Evolutionary conservation across 1,284 basidiomycete genomes (phyloP), one percentile per base, ranked within the genome.

Genomic region (Stereum hirsutum): DNA sequence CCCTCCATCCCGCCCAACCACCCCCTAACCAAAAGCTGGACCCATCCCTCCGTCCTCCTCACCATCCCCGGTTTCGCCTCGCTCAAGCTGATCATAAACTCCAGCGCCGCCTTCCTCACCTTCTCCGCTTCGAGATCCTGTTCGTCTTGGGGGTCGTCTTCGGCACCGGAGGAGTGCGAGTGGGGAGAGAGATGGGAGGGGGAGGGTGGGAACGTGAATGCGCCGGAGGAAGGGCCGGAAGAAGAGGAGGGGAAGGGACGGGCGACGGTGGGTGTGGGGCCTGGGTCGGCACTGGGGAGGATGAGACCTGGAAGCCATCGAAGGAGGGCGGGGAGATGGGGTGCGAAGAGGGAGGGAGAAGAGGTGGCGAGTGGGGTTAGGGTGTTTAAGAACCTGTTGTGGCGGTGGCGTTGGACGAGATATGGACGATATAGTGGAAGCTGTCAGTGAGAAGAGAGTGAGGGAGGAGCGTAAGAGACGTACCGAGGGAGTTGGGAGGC

Each of bases 1-100:
- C n/a, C n/a, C 17, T 81, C 77, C 84, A 89, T 89, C 0, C 81
- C 81, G 52, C 89, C 86, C 31, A 87, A 59, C 58, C 84, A 88
- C 3, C 81, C 81, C 3, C 79, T 63, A 0, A 88, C 80, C 28
- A 86, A 61, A 12, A 77, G 69, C 7, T 68, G 68, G 4, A 78
- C 74, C 85, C 86, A 89, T 0, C 77, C 82, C 20, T 72, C 69
- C 0, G 68, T 64, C n/a, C 64, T 69, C 49, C 70, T 69, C n/a
- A 83, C 81, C 76, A 86, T 81, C 15, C 58, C 62, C 0, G 84
- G 77, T 20, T 70, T 66, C 1, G 81, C 75, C 59, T 89, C 84
- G 33, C 72, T 78, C 15, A 89, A 56, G n/a, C 71, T 77, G 41
- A 88, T 67, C 81, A 89, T 85, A 40, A 89, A 76, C 57, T 89